Evolutionary conservation across 768 basidiomycete genomes (phyloP).

Genomic region (Trametes cubensis): DNA sequence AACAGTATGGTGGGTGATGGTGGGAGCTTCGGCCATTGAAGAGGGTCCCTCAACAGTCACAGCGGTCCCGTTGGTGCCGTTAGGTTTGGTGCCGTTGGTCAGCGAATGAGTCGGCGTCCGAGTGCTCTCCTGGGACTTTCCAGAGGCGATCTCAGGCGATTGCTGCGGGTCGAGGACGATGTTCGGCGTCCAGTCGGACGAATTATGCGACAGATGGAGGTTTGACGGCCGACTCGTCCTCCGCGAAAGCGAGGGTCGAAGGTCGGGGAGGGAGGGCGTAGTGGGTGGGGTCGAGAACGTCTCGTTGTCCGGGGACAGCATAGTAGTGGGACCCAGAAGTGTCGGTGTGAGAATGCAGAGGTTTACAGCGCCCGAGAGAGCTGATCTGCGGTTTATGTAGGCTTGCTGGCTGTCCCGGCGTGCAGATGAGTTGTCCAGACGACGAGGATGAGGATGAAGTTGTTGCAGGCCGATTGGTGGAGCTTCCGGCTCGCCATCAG

Average conservation of each 20-base stretch:
- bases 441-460: constrained; percentile 14
- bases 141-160: constrained; percentile 28
- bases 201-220: constrained; percentile 37
- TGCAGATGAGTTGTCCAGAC: constrained; percentile 23
- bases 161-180: constrained; percentile 41
- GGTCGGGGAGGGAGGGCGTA: constrained; percentile 37
- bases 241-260: constrained; percentile 45
- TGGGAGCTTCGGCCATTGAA: constrained; percentile 11
- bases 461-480: constrained; percentile 16
- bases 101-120: constrained; percentile 9
- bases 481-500: neutral
- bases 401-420: neutral
- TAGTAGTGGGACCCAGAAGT: neutral
- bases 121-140: constrained; percentile 1
- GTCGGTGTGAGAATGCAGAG: constrained; percentile 1
- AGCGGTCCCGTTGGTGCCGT: constrained; percentile 28
- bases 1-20: constrained; percentile 24
- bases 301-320: constrained; percentile 42
- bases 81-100: constrained; percentile 20
- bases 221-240: constrained; percentile 38
- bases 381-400: constrained; percentile 9
- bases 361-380: neutral
- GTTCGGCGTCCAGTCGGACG: constrained; percentile 38
- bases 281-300: constrained; percentile 49
- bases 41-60: constrained; percentile 18